Percentiles rank a stretch among this genome's conserved stretches.
These are phyloP conservation scores for Karstenula rhodostoma DNA, from an alignment of 2,329 filamentous ascomycete genomes.

Conservation along the genomic window DNA sequence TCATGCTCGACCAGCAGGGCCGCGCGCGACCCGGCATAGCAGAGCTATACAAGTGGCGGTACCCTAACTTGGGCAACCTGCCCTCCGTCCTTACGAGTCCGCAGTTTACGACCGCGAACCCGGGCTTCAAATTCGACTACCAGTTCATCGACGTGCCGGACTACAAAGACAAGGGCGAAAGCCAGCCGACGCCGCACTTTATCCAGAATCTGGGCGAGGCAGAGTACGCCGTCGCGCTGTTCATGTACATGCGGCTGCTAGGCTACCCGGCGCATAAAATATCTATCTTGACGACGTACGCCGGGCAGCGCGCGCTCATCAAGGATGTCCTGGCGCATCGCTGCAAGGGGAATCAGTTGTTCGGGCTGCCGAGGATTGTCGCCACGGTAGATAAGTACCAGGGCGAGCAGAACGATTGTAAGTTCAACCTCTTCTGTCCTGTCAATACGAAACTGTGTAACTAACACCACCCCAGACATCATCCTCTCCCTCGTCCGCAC, in stretches of 20 bases:
- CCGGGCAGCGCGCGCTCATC: slow-evolving; percentile 88
- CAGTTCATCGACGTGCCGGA: slow-evolving; percentile 96
- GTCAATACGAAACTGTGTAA: not conserved
- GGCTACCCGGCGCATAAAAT: slow-evolving; percentile 88
- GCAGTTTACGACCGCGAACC: slow-evolving; percentile 84
- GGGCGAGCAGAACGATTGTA: slow-evolving; percentile 98
- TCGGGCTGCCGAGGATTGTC: slow-evolving; percentile 87
- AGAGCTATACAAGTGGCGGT: slow-evolving; percentile 92
- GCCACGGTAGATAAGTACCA: slow-evolving; percentile 99
- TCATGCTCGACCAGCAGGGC: slow-evolving; percentile 91
- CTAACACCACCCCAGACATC: slow-evolving; percentile 67
- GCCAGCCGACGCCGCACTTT: slow-evolving; percentile 90
- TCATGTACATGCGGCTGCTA: slow-evolving; percentile 95
- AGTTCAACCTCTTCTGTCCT: slow-evolving; percentile 51
- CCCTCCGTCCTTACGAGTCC: slow-evolving; percentile 72
- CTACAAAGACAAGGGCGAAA: slow-evolving; percentile 89
- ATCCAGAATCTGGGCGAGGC: slow-evolving; percentile 97
- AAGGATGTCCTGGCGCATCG: slow-evolving; percentile 84
- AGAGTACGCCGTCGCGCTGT: slow-evolving; percentile 94
- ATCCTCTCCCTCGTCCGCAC: slow-evolving; percentile 94
- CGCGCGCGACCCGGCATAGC: slow-evolving; percentile 88
- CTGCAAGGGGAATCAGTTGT: slow-evolving; percentile 82
- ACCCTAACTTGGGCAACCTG: slow-evolving; percentile 79
- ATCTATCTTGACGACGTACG: slow-evolving; percentile 90
- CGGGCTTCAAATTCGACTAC: slow-evolving; percentile 92